Evolutionary conservation across 306 rosid species (phyloP).

Genomic region (Prunus dulcis): DNA sequence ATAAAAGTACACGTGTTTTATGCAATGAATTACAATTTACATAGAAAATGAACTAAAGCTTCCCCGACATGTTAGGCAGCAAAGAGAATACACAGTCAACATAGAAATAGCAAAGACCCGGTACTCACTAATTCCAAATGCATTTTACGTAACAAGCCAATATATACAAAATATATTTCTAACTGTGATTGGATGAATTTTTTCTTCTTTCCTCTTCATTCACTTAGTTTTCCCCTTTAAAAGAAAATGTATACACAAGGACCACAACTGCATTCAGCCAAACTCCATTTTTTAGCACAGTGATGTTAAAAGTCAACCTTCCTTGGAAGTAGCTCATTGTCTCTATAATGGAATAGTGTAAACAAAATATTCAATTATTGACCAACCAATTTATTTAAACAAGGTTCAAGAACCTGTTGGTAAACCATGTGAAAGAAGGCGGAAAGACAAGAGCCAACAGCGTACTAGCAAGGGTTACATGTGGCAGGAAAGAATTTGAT

Average conservation of each 20-base stretch:
- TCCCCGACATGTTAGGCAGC: no score
- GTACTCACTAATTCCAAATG: no score
- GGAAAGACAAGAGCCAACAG: slow-evolving; percentile 79
- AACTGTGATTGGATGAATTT: no score
- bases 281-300: not conserved
- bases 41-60: no score
- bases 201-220: no score
- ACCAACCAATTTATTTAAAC: slow-evolving; percentile 25
- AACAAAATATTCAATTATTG: not conserved
- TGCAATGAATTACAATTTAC: not conserved
- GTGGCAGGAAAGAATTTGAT: slow-evolving; percentile 79
- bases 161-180: no score
- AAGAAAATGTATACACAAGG: no score
- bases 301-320: not conserved
- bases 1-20: not conserved
- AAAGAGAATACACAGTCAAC: no score
- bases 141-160: no score
- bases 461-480: slow-evolving; percentile 70
- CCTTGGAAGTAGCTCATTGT: not conserved
- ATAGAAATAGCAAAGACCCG: no score
- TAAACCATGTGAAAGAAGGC: slow-evolving; percentile 92
- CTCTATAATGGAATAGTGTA: slow-evolving; percentile 6
- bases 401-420: slow-evolving; percentile 62
- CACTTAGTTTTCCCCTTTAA: no score
- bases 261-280: not conserved